These are phyloP conservation scores for Paraconiothyrium brasiliense DNA, from an alignment of 2,329 filamentous ascomycete species.

Conservation along the genomic window DNA sequence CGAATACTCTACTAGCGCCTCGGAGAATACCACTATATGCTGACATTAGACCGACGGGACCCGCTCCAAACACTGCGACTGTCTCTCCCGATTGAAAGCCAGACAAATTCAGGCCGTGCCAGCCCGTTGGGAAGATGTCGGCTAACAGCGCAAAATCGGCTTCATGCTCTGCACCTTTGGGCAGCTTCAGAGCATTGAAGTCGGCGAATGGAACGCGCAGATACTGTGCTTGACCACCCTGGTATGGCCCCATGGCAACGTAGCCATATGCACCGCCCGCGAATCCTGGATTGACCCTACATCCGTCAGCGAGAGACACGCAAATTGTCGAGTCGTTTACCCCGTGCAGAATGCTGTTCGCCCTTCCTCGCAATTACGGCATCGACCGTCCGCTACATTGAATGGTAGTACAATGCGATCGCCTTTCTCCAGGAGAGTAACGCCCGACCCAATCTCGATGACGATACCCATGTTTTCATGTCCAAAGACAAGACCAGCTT, in stretches of 20 bases:
- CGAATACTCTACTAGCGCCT: conserved; percentile 69
- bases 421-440: conserved; percentile 69
- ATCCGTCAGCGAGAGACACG: conserved; percentile 13
- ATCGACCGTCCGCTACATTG: conserved; percentile 71
- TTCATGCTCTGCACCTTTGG: conserved; percentile 68
- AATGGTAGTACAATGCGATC: conserved; percentile 73
- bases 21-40: conserved; percentile 70
- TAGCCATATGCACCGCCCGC: conserved; percentile 70
- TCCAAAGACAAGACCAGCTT: conserved; percentile 69
- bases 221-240: conserved; percentile 70
- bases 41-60: conserved; percentile 71
- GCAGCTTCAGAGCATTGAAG: conserved; percentile 71
- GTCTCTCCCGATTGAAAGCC: conserved; percentile 69
- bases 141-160: conserved; percentile 65
- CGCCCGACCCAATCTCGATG: conserved; percentile 64
- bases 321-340: conserved; percentile 13
- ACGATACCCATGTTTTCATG: conserved; percentile 71
- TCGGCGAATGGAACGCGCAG: conserved; percentile 72
- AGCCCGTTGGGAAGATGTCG: conserved; percentile 62
- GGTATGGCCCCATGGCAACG: conserved; percentile 67
- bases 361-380: conserved; percentile 71
- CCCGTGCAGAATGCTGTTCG: conserved; percentile 73
- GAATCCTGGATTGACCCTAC: conserved; percentile 65
- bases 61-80: conserved; percentile 72
- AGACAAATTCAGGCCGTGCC: conserved; percentile 66